Evolutionary conservation across 805 yeast species (phyloP), one percentile per base, ranked within the genome.

Genomic region (Myxozyma lipomycoides): DNA sequence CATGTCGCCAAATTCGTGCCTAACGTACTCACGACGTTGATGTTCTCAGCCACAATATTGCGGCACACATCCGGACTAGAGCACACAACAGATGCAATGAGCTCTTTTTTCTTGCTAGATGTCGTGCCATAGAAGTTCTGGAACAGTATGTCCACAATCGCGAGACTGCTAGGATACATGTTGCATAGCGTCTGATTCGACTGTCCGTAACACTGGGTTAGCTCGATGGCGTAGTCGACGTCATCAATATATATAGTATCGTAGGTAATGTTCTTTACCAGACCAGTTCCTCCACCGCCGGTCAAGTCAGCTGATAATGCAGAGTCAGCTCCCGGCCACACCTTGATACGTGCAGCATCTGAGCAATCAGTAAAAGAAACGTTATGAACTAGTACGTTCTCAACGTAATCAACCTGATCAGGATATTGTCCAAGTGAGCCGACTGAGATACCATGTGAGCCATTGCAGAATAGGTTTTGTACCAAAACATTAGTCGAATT

Each of bases 401-500:
- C 40, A 4, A 37, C 40, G 4, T 19, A 10, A 15, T 37, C 40
- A 9, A 18, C 15, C 6, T 12, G 25, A 25, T 21, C 40, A 37
- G 21, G n/a, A 19, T 37, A 37, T 25, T 37, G 40, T 18, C 40
- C 40, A 9, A 37, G 23, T 4, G 40, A 37, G 5, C 40, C 40
- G 19, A 37, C 40, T 25, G 40, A 37, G 19, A 37, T 37, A n/a
- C 40, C 40, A 15, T 37, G 40, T n/a, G 40, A 37, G 24, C 40
- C 40, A 18, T 37, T 37, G 40, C 40, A 37, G 6, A n/a, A 21
- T 25, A 37, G 4, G 23, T 37, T 37, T 18, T 37, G 40, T 6
- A 37, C 40, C 40, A 37, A 9, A 9, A 37, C 15, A 15, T 37
- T 37, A 6, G 40, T 37, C n/a, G 23, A 12, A 25, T 37, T 37